Conservation (phyloP, 2,329 filamentous ascomycete genomes). For the Curvularia sp. region DNA sequence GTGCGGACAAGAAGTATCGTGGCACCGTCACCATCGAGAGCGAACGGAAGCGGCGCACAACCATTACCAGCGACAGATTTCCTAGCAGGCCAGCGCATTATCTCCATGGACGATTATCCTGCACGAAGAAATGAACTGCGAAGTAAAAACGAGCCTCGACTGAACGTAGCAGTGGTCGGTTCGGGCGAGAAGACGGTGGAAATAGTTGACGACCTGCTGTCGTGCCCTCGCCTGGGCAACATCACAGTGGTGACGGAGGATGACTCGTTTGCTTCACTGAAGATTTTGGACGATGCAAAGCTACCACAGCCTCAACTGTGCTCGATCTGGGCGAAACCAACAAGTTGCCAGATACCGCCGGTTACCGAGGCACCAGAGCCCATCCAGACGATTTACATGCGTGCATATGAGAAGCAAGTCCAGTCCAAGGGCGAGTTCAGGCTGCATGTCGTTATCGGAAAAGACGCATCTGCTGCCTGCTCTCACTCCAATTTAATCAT, state of each 20-base stretch:
- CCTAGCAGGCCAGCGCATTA: constrained; percentile 43
- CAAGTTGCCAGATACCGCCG: constrained; percentile 26
- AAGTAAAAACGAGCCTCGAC: constrained; percentile 34
- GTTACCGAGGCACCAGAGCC: constrained; percentile 39
- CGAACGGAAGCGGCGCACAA: constrained; percentile 23
- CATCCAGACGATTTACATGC: constrained; percentile 44
- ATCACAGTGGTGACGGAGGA: constrained; percentile 47
- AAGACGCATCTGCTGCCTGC: constrained; percentile 34
- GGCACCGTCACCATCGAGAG: constrained; percentile 34
- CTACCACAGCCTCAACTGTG: constrained; percentile 42
- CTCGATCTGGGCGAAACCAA: constrained; percentile 46
- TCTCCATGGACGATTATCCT: constrained; percentile 43
- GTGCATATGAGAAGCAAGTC: constrained; percentile 48
- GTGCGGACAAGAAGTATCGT: constrained; percentile 39
- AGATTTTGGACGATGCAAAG: constrained; percentile 34
- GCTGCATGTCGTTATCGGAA: constrained; percentile 39
- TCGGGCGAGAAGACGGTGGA: constrained; percentile 39
- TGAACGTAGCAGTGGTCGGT: constrained; percentile 43
- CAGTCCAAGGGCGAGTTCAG: constrained; percentile 41
- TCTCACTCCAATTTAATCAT: constrained; percentile 42
- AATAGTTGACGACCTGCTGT: constrained; percentile 44
- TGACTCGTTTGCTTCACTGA: constrained; percentile 39
- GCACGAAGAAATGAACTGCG: constrained; percentile 41
- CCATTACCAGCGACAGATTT: constrained; percentile 39
- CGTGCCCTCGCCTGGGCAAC: constrained; percentile 44